Base-by-base conservation (phyloP, 139 green algal genomes). In the Deuterostichococcus epilithicus region DNA sequence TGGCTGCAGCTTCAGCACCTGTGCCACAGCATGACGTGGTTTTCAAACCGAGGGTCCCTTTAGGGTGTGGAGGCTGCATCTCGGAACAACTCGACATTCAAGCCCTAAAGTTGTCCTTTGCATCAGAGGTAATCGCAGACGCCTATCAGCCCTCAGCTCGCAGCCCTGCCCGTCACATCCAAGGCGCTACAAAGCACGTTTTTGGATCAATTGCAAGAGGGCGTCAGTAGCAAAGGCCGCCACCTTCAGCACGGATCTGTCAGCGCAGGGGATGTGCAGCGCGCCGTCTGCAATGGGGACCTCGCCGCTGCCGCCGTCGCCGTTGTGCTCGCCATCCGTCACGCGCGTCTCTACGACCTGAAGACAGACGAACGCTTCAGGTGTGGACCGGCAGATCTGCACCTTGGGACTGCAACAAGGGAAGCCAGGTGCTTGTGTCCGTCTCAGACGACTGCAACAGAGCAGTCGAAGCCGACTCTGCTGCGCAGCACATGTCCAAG, bases 1-100 rank as follows among this genome's bases (percentile, higher is more conserved):
- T 1, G 83, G 88, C 86, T 97, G 92, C 47, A 98, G 70, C 82
- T 89, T 78, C 47, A 87, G 66, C n/a, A 91, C 38, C 68, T 88
- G 69, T n/a, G 93, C 72, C 58, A 85, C 76, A 33, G 18, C 3
- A 63, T 28, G 8, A 63, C 52, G 28, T n/a, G n/a, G 52, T 20
- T 13, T 52, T 23, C 42, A 52, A 23, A 52, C 13, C 10, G 8
- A 52, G 10, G 13, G 42, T 8, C 42, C 42, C 10, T 13, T 52
- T 8, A 8, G 8, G 13, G 8, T 52, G 42, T 13, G 10, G 42
- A 8, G 13, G 10, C 8, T 8, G 42, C 52, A 63, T 63, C 52
- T 23, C 20, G 18, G 18, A 63, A 23, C 8, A 52, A 8, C 42
- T 23, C 13, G 42, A 52, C 42, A 52, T 23, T 23, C 42, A 52